A percentile compares a stretch with the other conserved stretches of the same genome.
These are phyloP conservation scores for Zymoseptoria ardabiliae DNA, from an alignment of 2,329 filamentous ascomycete genomes.

Conservation along the genomic window DNA sequence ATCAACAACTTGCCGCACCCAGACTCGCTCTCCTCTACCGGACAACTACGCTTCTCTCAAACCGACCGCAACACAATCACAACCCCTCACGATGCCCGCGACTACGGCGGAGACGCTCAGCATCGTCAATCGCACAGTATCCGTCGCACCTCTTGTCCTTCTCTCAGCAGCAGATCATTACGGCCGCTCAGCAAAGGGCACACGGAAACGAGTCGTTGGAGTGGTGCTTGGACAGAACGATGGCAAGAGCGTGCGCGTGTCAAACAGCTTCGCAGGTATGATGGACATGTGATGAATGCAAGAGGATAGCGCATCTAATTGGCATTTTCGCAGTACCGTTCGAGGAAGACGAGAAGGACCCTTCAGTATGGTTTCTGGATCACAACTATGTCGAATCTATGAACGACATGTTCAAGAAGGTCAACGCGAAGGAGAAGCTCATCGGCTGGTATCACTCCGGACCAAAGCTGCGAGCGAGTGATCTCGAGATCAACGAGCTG, in stretches of 20 bases:
- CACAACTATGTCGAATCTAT: slow-evolving; percentile 99
- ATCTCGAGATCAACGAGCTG: slow-evolving; percentile 98
- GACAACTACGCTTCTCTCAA: not conserved
- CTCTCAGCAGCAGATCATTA: slow-evolving; percentile 98
- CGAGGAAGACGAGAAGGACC: slow-evolving; percentile 97
- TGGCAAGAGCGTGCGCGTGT: slow-evolving; percentile 91
- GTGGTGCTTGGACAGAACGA: slow-evolving; percentile 93
- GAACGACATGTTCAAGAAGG: slow-evolving; percentile 99
- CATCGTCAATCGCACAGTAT: slow-evolving; percentile 89
- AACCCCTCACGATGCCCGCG: slow-evolving; percentile 65
- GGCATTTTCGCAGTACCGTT: slow-evolving; percentile 65
- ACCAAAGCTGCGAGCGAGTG: slow-evolving; percentile 90
- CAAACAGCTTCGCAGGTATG: slow-evolving; percentile 94
- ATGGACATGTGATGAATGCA: slow-evolving; percentile 7
- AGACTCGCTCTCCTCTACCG: not conserved
- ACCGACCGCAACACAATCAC: not conserved
- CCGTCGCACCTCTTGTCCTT: slow-evolving; percentile 93
- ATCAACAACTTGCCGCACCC: slow-evolving; percentile 4
- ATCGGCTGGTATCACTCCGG: slow-evolving; percentile 99
- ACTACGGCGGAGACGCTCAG: slow-evolving; percentile 95
- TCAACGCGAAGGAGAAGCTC: slow-evolving; percentile 96
- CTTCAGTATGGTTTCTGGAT: slow-evolving; percentile 97
- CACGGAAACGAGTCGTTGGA: slow-evolving; percentile 82
- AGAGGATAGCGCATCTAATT: not conserved
- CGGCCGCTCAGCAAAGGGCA: slow-evolving; percentile 85